Evolutionary conservation across 306 rosid genomes (phyloP).

Genomic region (Myrica gale): DNA sequence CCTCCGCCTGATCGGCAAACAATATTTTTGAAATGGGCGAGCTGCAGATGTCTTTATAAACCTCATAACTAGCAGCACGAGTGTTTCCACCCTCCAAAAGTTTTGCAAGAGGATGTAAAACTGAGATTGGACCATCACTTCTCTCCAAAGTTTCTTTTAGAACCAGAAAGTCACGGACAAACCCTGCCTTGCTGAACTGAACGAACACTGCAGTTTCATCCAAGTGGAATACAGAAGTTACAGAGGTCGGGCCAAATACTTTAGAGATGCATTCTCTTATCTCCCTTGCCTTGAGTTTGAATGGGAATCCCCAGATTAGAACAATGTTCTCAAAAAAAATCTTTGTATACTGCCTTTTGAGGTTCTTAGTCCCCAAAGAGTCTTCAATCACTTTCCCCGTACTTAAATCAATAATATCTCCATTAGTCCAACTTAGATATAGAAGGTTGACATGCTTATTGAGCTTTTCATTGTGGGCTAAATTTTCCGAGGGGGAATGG

Average conservation of each 20-base stretch:
- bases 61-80: conserved; percentile 65
- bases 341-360: conserved; percentile 39
- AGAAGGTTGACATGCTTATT: conserved; percentile 63
- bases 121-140: conserved; percentile 51
- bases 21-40: conserved; percentile 53
- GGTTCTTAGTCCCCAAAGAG: conserved; percentile 28
- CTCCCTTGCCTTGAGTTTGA: conserved; percentile 58
- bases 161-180: conserved; percentile 62
- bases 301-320: conserved; percentile 75
- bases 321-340: conserved; percentile 65
- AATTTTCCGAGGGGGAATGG: conserved; percentile 41
- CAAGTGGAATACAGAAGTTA: conserved; percentile 62
- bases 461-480: conserved; percentile 58
- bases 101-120: conserved; percentile 65
- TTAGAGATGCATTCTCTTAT: conserved; percentile 58
- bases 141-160: conserved; percentile 70
- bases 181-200: conserved; percentile 56
- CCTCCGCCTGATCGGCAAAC: conserved; percentile 83
- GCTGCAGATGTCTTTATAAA: conserved; percentile 67
- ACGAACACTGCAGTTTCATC: conserved; percentile 73
- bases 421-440: conserved; percentile 73
- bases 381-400: conserved; percentile 52
- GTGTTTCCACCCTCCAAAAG: conserved; percentile 72
- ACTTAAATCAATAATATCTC: conserved; percentile 69
- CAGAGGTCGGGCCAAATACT: conserved; percentile 57